Conservation (phyloP, 2,329 filamentous ascomycete species). For the Bimuria novae-zelandiae region DNA sequence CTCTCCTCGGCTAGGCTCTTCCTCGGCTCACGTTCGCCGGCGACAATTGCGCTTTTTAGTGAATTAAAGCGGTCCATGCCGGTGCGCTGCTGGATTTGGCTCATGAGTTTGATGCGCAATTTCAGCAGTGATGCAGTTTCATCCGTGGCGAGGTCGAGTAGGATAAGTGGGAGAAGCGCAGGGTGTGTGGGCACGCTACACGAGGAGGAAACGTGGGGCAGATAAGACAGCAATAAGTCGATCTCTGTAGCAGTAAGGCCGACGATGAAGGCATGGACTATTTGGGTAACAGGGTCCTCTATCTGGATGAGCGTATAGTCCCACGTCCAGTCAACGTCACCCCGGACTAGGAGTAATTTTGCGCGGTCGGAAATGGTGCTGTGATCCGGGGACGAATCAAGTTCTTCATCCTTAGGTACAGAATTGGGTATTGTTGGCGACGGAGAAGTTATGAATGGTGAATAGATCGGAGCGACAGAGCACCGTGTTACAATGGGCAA, state of each 20-base stretch:
- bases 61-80: conserved; percentile 25
- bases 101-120: conserved; percentile 18
- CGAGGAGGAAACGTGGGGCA: conserved; percentile 2
- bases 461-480: conserved; percentile 6
- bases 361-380: conserved; percentile 12
- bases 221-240: conserved; percentile 16
- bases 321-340: conserved; percentile 23
- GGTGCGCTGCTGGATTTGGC: conserved; percentile 20
- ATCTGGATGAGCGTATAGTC: conserved; percentile 20
- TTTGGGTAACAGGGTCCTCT: conserved; percentile 9
- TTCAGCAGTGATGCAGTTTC: conserved; percentile 17
- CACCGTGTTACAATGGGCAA: conserved; percentile 18
- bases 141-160: conserved; percentile 18
- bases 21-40: conserved; percentile 1
- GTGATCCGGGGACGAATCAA: not conserved
- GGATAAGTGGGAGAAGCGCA: conserved; percentile 14
- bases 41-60: conserved; percentile 12
- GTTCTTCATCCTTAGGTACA: not conserved
- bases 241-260: conserved; percentile 23
- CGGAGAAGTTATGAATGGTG: not conserved
- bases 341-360: conserved; percentile 13
- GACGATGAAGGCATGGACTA: conserved; percentile 14
- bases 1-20: conserved; percentile 9
- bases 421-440: not conserved
- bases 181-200: conserved; percentile 10